phyloP scores from a whole-genome alignment of 495 filamentous ascomycete genomes.

The Echria macrotheca region DNA sequence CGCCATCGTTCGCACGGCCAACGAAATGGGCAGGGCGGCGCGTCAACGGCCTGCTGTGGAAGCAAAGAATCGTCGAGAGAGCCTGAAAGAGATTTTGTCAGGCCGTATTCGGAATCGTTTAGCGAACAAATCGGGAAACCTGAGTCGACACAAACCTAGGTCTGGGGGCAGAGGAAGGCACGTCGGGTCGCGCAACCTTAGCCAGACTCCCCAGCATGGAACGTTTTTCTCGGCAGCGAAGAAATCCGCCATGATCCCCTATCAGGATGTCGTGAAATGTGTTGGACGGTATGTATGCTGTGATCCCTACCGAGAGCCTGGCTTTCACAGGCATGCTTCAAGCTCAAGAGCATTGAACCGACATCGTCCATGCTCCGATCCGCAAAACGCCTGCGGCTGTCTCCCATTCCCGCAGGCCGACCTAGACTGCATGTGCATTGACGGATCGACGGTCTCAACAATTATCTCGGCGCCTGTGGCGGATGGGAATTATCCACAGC shows the following conservation, averaged over 20 bases:
- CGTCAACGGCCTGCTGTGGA: slow-evolving; percentile 20
- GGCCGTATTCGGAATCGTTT: slow-evolving; percentile 24
- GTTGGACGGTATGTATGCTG: slow-evolving; percentile 14
- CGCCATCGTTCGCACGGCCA: slow-evolving; percentile 7
- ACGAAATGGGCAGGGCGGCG: slow-evolving; percentile 16
- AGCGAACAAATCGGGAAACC: slow-evolving; percentile 29
- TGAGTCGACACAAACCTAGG: slow-evolving; percentile 17
- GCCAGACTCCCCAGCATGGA: slow-evolving; percentile 4
- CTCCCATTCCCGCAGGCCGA: neutral
- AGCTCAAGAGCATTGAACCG: slow-evolving; percentile 1
- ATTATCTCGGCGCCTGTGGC: neutral
- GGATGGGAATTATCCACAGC: neutral
- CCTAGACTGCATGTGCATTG: too few species aligned
- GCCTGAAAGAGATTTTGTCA: slow-evolving; percentile 11
- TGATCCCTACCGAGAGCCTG: slow-evolving; percentile 26
- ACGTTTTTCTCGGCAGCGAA: neutral
- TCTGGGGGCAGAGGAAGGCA: neutral
- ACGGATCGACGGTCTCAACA: too few species aligned
- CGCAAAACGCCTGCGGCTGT: neutral
- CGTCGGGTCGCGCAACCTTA: slow-evolving; percentile 21
- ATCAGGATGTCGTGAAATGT: slow-evolving; percentile 12
- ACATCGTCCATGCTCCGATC: neutral
- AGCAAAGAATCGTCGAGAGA: slow-evolving; percentile 10
- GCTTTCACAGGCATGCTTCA: slow-evolving; percentile 19
- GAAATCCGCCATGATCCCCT: slow-evolving; percentile 1